Base-by-base conservation (phyloP, 176 grass and related monocot species). In the Bothriochloa decipiens region DNA sequence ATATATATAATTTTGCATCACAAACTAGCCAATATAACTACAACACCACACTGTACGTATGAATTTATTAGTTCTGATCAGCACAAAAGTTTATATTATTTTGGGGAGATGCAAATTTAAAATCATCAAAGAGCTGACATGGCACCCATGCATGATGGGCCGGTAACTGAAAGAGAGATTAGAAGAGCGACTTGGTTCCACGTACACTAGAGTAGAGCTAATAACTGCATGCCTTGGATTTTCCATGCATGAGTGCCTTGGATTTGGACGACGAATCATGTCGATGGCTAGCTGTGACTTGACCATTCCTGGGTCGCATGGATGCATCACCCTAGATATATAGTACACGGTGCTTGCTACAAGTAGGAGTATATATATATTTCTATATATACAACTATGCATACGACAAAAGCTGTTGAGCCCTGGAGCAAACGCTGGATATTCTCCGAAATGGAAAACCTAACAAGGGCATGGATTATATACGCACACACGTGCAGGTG, bases 381-480 rank as follows among this genome's bases (percentile, higher is more conserved):
- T 17, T 50, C 8, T 16, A 25, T 37, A 68, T 68, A 18, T 46
- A 53, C 17, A 53, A 20, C 17, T 53, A 81, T 49, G 14, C 76
- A 7, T 6, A 39, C 23, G 72, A 55, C 42, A 80, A 77, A 77
- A 33, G 18, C 3, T n/a, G 50, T 25, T 78, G 29, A 36, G 15
- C 37, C 5, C 22, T n/a, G 46, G 18, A 76, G 15, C 5, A 35
- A 33, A 27, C 49, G 39, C 22, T 88, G 75, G 73, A 43, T 52
- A 81, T 77, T 78, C 50, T 29, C 55, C 81, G 17, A 70, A 83
- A 88, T 5, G 52, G 73, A 68, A 78, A 83, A 50, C 8, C 52
- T 28, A n/a, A 15, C 11, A 5, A 39, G 3, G 4, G 22, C 3
- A 11, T 15, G 53, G 75, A 18, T 63, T 32, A 25, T 16, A 43